Conservation (phyloP, 306 rosid genomes). For the Vigna reflexopilosa region DNA sequence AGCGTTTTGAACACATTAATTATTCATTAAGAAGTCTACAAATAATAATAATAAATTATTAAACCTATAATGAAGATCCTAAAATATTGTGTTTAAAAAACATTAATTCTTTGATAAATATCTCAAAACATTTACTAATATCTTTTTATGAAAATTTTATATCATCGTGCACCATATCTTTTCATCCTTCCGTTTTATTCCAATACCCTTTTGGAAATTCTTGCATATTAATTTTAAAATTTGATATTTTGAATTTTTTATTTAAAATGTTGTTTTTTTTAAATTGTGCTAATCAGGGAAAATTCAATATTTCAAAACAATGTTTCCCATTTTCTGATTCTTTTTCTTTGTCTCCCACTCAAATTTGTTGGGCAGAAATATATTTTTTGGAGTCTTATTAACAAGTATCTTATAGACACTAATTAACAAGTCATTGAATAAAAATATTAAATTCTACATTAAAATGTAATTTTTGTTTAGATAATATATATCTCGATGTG, state of each 20-base stretch:
- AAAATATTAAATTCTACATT: not conserved
- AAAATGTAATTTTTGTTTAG: not conserved
- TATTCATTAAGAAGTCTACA: not conserved
- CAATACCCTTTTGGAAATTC: not conserved
- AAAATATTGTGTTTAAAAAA: no score
- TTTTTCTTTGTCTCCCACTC: constrained; percentile 24
- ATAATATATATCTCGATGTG: no score
- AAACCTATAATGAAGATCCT: not conserved
- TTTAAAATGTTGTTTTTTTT: not conserved
- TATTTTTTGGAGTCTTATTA: not conserved
- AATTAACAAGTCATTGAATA: not conserved
- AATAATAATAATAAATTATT: not conserved
- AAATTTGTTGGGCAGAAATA: not conserved
- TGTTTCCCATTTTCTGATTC: not conserved
- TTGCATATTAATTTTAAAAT: not conserved
- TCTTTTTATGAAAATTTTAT: no score
- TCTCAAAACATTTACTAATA: not conserved
- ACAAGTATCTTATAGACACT: not conserved
- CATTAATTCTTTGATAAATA: not conserved
- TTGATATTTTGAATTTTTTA: not conserved
- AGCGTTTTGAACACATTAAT: not conserved
- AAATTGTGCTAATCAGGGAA: not conserved
- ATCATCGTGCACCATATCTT: not conserved
- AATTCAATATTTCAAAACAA: not conserved
- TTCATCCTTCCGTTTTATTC: not conserved